A percentile compares a stretch with the other conserved stretches of the same genome.
Conservation (phyloP, 768 basidiomycete species). For the Galerina sulciceps region DNA sequence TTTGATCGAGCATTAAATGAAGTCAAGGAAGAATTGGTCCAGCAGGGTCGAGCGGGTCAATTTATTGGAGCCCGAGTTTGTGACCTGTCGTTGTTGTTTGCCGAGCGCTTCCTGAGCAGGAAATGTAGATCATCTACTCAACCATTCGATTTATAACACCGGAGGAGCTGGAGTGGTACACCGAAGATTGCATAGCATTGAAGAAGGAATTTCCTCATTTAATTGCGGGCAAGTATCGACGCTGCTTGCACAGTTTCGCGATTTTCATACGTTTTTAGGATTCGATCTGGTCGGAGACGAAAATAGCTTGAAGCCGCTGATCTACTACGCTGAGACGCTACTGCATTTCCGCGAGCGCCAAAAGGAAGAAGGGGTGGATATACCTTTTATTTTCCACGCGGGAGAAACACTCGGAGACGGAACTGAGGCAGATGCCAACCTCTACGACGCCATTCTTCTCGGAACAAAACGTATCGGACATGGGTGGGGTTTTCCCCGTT, state of each 20-base stretch:
- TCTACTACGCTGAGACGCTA: conserved; percentile 64
- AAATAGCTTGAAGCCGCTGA: conserved; percentile 60
- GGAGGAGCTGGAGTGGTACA: conserved; percentile 64
- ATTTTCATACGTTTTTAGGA: conserved; percentile 40
- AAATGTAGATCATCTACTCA: conserved; percentile 69
- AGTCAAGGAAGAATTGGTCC: conserved; percentile 54
- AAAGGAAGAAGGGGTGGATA: conserved; percentile 59
- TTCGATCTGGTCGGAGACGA: conserved; percentile 86
- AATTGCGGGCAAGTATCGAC: conserved; percentile 57
- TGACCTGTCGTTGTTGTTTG: background rate
- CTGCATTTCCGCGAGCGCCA: conserved; percentile 61
- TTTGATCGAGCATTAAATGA: conserved; percentile 57
- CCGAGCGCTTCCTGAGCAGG: background rate
- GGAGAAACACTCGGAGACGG: conserved; percentile 85
- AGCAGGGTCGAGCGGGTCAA: conserved; percentile 57
- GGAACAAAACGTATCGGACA: conserved; percentile 85
- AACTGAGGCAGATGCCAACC: conserved; percentile 66
- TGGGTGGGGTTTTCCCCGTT: conserved; percentile 48
- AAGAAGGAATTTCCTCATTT: conserved; percentile 78
- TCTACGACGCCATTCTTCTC: conserved; percentile 79
- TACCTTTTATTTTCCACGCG: conserved; percentile 82
- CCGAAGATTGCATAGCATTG: conserved; percentile 75
- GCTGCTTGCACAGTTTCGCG: background rate
- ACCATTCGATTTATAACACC: conserved; percentile 59
- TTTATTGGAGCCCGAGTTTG: conserved; percentile 70